Evolutionary conservation across 345 rosid genomes (phyloP).

Genomic region (Hypericum androsaemum): DNA sequence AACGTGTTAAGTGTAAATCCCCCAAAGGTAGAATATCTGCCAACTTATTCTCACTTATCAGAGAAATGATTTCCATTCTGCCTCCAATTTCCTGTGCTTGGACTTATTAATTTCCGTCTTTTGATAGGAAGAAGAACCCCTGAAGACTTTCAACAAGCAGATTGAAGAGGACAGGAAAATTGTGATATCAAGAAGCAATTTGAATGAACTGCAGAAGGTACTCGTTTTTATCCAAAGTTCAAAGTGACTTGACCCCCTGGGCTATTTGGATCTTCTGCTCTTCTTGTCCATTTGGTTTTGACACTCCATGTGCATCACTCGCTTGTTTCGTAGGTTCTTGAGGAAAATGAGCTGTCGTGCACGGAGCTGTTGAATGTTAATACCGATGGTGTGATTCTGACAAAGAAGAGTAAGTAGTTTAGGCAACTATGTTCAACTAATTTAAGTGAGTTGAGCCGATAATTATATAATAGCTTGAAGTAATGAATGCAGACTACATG

Average conservation of each 20-base stretch:
- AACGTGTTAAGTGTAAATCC: constrained; percentile 63
- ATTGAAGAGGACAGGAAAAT: constrained; percentile 85
- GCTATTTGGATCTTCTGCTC: no score
- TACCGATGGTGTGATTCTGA: constrained; percentile 75
- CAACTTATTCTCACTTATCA: neutral
- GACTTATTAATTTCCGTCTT: neutral
- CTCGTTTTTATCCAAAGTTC: constrained; percentile 1
- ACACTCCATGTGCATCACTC: no score
- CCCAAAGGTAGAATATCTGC: constrained; percentile 49
- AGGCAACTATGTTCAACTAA: neutral
- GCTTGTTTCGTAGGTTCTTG: constrained; percentile 55
- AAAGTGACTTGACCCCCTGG: no score
- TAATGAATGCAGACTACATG: no score
- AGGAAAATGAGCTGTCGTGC: constrained; percentile 81
- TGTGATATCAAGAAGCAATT: constrained; percentile 76
- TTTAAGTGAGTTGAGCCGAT: neutral
- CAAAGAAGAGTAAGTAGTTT: constrained; percentile 63
- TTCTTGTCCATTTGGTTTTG: no score
- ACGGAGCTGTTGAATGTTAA: constrained; percentile 58
- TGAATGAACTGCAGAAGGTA: constrained; percentile 81
- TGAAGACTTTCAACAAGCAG: constrained; percentile 69
- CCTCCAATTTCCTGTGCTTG: no score
- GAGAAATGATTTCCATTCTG: no score
- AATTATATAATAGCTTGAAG: no score
- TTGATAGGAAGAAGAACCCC: constrained; percentile 72